Evolutionary conservation across 2,329 filamentous ascomycete species (phyloP).

Genomic region (Diaporthe vaccinii): DNA sequence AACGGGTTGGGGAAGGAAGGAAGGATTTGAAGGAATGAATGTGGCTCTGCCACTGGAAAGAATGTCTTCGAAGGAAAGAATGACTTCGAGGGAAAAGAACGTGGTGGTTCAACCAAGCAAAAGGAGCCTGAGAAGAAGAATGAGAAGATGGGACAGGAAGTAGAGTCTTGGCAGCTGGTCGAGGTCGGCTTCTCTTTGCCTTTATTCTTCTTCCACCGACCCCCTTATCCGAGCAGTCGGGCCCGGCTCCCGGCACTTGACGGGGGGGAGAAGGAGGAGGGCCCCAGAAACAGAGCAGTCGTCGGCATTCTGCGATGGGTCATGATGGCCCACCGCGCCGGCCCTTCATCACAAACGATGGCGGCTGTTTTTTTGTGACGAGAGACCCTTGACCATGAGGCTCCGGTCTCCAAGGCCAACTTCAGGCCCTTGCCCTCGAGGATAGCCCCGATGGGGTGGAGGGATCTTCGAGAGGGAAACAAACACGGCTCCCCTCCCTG

Average conservation of each 20-base stretch:
- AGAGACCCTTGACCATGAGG: slow-evolving; percentile 33
- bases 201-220: slow-evolving; percentile 24
- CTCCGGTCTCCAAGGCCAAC: slow-evolving; percentile 13
- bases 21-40: slow-evolving; percentile 33
- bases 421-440: slow-evolving; percentile 22
- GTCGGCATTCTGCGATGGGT: slow-evolving; percentile 25
- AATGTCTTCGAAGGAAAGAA: slow-evolving; percentile 40
- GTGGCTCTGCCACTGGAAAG: slow-evolving; percentile 41
- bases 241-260: slow-evolving; percentile 17
- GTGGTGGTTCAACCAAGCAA: slow-evolving; percentile 41
- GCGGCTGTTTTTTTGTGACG: slow-evolving; percentile 1
- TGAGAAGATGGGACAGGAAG: slow-evolving; percentile 18
- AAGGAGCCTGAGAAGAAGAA: slow-evolving; percentile 35
- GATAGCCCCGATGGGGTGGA: slow-evolving; percentile 10
- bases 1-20: slow-evolving; percentile 13
- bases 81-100: slow-evolving; percentile 40
- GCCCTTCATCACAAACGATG: slow-evolving; percentile 37
- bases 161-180: neutral
- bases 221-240: slow-evolving; percentile 24
- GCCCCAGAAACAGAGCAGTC: slow-evolving; percentile 2
- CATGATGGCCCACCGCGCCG: slow-evolving; percentile 33
- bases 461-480: slow-evolving; percentile 19
- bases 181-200: slow-evolving; percentile 10
- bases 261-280: slow-evolving; percentile 1
- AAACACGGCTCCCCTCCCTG: neutral